These are phyloP conservation scores for Fusarium siculi DNA, from an alignment of 2,329 filamentous ascomycete genomes.

Conservation along the genomic window DNA sequence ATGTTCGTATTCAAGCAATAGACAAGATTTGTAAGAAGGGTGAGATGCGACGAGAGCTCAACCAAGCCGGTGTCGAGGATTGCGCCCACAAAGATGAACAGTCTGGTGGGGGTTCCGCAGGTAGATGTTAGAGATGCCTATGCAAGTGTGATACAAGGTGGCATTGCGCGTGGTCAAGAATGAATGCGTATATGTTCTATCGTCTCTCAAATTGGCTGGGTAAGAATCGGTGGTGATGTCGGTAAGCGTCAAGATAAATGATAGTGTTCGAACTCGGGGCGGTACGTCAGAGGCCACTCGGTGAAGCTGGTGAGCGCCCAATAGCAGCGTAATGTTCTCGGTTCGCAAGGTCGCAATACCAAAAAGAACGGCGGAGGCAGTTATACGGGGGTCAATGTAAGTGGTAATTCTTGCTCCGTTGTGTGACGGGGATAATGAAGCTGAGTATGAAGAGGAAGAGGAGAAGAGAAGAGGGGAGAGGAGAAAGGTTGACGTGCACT, in stretches of 20 bases:
- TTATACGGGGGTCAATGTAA: background rate
- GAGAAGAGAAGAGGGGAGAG: slow-evolving; percentile 38
- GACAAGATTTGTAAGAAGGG: background rate
- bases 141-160: slow-evolving; percentile 21
- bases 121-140: slow-evolving; percentile 8
- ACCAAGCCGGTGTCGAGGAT: background rate
- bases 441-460: slow-evolving; percentile 17
- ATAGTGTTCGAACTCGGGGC: slow-evolving; percentile 18
- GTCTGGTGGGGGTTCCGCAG: slow-evolving; percentile 16
- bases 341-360: slow-evolving; percentile 14
- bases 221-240: background rate
- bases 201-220: slow-evolving; percentile 9
- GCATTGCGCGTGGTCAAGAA: slow-evolving; percentile 29
- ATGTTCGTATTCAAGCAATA: background rate
- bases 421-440: slow-evolving; percentile 14
- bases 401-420: slow-evolving; percentile 5
- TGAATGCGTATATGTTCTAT: background rate
- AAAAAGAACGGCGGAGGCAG: background rate
- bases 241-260: slow-evolving; percentile 2
- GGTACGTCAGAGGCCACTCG: slow-evolving; percentile 34
- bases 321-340: slow-evolving; percentile 15
- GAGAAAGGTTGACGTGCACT: slow-evolving; percentile 28
- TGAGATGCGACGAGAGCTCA: background rate
- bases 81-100: slow-evolving; percentile 17
- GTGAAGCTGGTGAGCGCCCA: slow-evolving; percentile 26